Evolutionary conservation across 805 yeast genomes (phyloP).

Genomic region (Nakazawaea ernobii): DNA sequence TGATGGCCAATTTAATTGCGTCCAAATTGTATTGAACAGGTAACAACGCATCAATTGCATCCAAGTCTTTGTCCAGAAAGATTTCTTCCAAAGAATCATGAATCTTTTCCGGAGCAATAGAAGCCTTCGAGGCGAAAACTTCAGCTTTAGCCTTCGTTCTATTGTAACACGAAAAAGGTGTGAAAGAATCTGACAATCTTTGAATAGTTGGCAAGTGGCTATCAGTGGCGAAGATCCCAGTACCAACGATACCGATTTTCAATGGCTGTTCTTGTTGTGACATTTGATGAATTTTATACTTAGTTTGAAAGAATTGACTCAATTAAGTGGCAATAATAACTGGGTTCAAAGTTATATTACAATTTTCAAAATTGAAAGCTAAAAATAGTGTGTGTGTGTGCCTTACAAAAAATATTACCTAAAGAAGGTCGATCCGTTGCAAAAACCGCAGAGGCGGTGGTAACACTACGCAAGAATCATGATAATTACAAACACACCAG

Average conservation of each 20-base stretch:
- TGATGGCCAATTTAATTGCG: slow-evolving; percentile 64
- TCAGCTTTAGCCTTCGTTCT: slow-evolving; percentile 83
- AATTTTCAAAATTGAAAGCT: too few relatives aligned
- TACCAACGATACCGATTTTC: slow-evolving; percentile 11
- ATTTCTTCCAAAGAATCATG: slow-evolving; percentile 60
- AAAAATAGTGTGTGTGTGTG: too few relatives aligned
- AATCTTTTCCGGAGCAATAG: slow-evolving; percentile 42
- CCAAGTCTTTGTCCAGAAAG: slow-evolving; percentile 60
- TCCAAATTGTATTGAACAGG: slow-evolving; percentile 81
- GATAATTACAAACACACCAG: too few relatives aligned
- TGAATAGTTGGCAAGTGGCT: slow-evolving; percentile 73
- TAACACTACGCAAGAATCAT: too few relatives aligned
- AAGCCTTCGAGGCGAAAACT: slow-evolving; percentile 62
- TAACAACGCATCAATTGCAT: slow-evolving; percentile 75
- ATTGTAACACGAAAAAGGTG: slow-evolving; percentile 70
- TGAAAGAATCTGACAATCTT: slow-evolving; percentile 42
- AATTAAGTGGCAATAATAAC: neutral
- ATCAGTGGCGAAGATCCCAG: slow-evolving; percentile 70
- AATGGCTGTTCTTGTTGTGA: neutral
- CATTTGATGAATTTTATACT: too few relatives aligned
- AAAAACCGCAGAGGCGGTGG: too few relatives aligned
- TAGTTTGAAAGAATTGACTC: neutral
- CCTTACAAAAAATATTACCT: too few relatives aligned
- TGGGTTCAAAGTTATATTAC: neutral
- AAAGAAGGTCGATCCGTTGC: too few relatives aligned